Conservation (phyloP, 441 rosid genomes). For the Hura crepitans region DNA sequence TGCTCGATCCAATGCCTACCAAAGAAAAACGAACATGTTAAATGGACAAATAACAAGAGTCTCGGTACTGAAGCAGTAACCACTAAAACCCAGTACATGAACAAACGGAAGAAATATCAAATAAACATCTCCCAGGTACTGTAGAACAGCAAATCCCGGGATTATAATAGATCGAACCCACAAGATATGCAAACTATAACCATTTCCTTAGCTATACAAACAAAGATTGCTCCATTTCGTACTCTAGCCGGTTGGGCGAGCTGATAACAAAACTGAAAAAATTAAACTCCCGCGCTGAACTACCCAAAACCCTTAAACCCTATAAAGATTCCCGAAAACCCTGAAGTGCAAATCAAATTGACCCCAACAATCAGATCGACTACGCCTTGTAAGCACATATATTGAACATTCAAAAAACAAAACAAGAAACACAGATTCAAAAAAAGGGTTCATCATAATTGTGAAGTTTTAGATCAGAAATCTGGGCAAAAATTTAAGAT, state of each 20-base stretch:
- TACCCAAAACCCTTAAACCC: slow-evolving; percentile 29
- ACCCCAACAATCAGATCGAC: not conserved
- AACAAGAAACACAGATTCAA: not conserved
- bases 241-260: too few relatives aligned
- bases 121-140: not conserved
- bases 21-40: not conserved
- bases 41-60: not conserved
- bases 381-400: not conserved
- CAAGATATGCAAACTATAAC: not conserved
- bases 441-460: not conserved
- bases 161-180: not conserved
- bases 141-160: not conserved
- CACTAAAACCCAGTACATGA: too few relatives aligned
- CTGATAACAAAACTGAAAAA: not conserved
- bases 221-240: not conserved
- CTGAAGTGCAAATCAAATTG: slow-evolving; percentile 2
- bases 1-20: not conserved
- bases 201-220: not conserved
- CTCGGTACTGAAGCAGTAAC: not conserved
- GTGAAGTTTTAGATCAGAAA: not conserved
- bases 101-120: not conserved
- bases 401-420: not conserved
- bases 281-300: not conserved
- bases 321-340: slow-evolving; percentile 19
- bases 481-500: not conserved